Conservation (phyloP, 2,329 filamentous ascomycete species). For the Fusarium staphyleae region DNA sequence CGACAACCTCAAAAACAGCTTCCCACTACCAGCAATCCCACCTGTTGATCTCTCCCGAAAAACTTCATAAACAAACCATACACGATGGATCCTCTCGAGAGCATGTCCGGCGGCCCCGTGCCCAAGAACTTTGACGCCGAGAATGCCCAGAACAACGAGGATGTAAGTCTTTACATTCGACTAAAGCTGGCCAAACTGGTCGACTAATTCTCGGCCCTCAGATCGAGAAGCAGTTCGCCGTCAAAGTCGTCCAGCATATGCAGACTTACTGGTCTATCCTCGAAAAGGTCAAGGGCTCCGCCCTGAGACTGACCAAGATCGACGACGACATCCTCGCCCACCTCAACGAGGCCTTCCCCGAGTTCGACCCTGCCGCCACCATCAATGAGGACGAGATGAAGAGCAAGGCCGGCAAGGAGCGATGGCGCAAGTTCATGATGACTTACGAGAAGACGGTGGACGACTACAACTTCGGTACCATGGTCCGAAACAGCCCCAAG, state of each 20-base stretch:
- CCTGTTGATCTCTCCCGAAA: not conserved
- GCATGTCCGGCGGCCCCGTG: conserved; percentile 47
- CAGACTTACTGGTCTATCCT: conserved; percentile 97
- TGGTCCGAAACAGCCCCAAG: conserved; percentile 80
- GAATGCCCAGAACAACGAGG: conserved; percentile 61
- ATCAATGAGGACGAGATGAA: conserved; percentile 97
- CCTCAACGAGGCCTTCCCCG: conserved; percentile 86
- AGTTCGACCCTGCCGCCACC: conserved; percentile 82
- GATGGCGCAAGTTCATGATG: conserved; percentile 94
- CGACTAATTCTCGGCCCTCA: conserved; percentile 46
- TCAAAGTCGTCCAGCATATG: conserved; percentile 97
- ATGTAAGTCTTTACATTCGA: conserved; percentile 52
- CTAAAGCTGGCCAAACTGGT: not conserved
- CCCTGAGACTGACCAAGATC: conserved; percentile 87
- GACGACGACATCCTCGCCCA: conserved; percentile 95
- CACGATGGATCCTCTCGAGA: conserved; percentile 50
- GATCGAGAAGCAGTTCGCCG: conserved; percentile 99
- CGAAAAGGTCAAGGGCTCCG: conserved; percentile 87
- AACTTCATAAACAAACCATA: no score
- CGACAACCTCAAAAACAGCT: conserved; percentile 19
- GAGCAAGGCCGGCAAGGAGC: conserved; percentile 92
- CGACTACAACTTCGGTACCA: conserved; percentile 98
- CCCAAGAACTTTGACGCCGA: conserved; percentile 68
- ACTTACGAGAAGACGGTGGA: conserved; percentile 93
- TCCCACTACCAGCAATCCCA: conserved; percentile 1